These are phyloP conservation scores for Ascochyta lentis DNA, from an alignment of 2,329 filamentous ascomycete genomes.

Conservation along the genomic window DNA sequence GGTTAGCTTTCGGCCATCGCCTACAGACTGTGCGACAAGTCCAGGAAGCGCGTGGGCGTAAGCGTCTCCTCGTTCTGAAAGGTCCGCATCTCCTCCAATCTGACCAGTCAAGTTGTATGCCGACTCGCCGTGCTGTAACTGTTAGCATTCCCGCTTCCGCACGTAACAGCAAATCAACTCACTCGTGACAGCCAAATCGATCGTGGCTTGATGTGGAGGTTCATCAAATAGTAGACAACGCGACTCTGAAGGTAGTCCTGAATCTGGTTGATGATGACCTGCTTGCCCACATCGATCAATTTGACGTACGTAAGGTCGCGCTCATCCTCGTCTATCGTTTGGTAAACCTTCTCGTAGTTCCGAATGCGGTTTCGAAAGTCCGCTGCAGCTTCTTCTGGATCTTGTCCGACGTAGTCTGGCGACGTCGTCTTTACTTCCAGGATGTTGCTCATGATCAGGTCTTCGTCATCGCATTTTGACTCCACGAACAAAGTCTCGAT, in stretches of 20 bases:
- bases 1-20: constrained; percentile 72
- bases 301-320: constrained; percentile 92
- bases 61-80: constrained; percentile 84
- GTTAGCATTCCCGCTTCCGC: constrained; percentile 18
- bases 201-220: constrained; percentile 93
- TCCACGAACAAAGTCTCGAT: constrained; percentile 96
- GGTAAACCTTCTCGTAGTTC: constrained; percentile 97
- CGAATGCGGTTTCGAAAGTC: constrained; percentile 95
- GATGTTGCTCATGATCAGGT: constrained; percentile 97
- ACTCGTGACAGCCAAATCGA: constrained; percentile 96
- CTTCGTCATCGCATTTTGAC: constrained; percentile 94
- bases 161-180: constrained; percentile 46
- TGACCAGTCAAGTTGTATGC: constrained; percentile 87
- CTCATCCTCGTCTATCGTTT: constrained; percentile 91
- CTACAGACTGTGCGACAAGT: constrained; percentile 83
- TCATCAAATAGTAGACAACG: constrained; percentile 98
- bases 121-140: constrained; percentile 84
- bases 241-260: constrained; percentile 96
- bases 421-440: constrained; percentile 96
- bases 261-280: constrained; percentile 98
- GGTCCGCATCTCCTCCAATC: constrained; percentile 88
- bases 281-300: constrained; percentile 93
- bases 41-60: constrained; percentile 87
- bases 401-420: constrained; percentile 92
- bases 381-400: constrained; percentile 86